Conservation (phyloP, 2,329 filamentous ascomycete species). For the Helotiales sp. region DNA sequence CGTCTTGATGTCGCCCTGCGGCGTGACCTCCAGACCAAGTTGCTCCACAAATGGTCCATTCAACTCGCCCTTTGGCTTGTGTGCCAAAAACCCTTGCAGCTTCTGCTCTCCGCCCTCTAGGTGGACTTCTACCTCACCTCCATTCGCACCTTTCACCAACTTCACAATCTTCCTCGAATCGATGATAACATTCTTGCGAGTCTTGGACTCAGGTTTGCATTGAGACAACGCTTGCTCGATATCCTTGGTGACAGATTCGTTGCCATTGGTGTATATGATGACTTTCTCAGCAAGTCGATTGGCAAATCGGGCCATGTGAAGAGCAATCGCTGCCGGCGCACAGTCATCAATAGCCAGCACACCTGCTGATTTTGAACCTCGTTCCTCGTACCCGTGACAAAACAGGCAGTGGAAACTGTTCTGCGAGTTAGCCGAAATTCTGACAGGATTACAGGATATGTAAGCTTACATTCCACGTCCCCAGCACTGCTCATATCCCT, state of each 20-base stretch:
- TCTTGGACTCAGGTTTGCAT: conserved; percentile 34
- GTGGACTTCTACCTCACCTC: conserved; percentile 44
- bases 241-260: conserved; percentile 41
- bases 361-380: conserved; percentile 51
- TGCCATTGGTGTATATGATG: conserved; percentile 58
- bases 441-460: not conserved
- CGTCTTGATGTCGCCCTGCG: conserved; percentile 51
- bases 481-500: conserved; percentile 59
- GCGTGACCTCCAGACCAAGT: conserved; percentile 50
- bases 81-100: conserved; percentile 49
- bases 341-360: conserved; percentile 51
- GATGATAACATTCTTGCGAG: conserved; percentile 30
- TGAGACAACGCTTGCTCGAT: conserved; percentile 4
- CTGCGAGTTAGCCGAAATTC: not conserved
- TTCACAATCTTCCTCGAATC: conserved; percentile 44
- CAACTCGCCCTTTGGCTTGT: conserved; percentile 47
- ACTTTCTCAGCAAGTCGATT: conserved; percentile 50
- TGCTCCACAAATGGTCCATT: conserved; percentile 48
- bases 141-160: conserved; percentile 40
- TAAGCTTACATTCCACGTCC: conserved; percentile 13
- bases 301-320: conserved; percentile 52
- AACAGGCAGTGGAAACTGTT: conserved; percentile 63
- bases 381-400: conserved; percentile 64
- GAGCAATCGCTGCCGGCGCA: conserved; percentile 42
- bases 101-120: conserved; percentile 49